Evolutionary conservation across 2,329 filamentous ascomycete genomes (phyloP).

Genomic region (Penicillium sp.): DNA sequence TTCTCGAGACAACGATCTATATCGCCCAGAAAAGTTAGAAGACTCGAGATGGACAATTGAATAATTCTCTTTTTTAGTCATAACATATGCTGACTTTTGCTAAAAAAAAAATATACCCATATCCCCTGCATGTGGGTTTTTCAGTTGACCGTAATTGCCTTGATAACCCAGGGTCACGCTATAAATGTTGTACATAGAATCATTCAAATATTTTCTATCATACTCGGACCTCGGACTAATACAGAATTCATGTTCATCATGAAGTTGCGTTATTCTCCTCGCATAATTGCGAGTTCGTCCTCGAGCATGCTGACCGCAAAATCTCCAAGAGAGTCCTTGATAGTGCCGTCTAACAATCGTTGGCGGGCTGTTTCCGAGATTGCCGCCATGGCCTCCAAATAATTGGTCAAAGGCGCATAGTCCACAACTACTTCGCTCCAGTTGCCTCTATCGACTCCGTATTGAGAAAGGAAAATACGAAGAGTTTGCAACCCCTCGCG

Average conservation of each 20-base stretch:
- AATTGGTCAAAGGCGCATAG: slow-evolving; percentile 37
- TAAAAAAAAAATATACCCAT: neutral
- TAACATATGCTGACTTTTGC: neutral
- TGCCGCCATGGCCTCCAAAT: slow-evolving; percentile 36
- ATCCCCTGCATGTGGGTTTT: too few relatives aligned
- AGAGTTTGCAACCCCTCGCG: slow-evolving; percentile 36
- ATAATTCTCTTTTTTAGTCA: neutral
- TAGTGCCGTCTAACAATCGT: slow-evolving; percentile 31
- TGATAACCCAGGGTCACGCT: neutral
- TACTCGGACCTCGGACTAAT: neutral
- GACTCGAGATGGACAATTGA: neutral
- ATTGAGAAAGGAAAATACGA: slow-evolving; percentile 38
- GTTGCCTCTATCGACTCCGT: slow-evolving; percentile 45
- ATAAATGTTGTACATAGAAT: neutral
- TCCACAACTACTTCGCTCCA: slow-evolving; percentile 40
- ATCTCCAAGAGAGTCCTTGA: slow-evolving; percentile 36
- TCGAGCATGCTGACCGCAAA: slow-evolving; percentile 39
- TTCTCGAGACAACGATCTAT: neutral
- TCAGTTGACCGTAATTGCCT: neutral
- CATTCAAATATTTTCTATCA: neutral
- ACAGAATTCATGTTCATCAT: slow-evolving; percentile 3
- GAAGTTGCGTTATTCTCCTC: slow-evolving; percentile 18
- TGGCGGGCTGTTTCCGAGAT: slow-evolving; percentile 28
- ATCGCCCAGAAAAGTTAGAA: neutral
- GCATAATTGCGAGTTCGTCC: slow-evolving; percentile 38